These are phyloP conservation scores for Albophoma yamanashiensis DNA, from an alignment of 2,329 filamentous ascomycete species.

Conservation along the genomic window DNA sequence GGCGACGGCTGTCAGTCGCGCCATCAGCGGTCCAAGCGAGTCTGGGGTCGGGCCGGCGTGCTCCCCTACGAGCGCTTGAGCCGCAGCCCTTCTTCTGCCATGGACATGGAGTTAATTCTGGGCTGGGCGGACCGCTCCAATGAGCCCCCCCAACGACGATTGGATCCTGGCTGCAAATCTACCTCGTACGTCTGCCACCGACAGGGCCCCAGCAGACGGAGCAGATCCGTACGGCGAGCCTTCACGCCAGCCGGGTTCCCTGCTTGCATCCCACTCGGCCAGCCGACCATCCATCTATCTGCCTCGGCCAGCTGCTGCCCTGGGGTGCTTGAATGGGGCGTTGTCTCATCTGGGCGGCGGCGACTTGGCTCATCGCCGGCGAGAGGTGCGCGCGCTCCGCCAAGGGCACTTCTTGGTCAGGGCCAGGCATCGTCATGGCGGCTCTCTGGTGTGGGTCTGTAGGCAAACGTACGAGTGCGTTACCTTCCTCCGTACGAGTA, in stretches of 20 bases:
- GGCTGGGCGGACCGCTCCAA: neutral
- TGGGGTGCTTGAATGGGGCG: neutral
- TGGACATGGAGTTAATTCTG: neutral
- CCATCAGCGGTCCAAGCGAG: neutral
- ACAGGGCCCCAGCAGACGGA: neutral
- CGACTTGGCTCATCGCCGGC: neutral
- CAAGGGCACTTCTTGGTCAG: neutral
- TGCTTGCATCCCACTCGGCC: neutral
- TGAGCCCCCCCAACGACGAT: neutral
- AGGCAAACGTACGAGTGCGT: neutral
- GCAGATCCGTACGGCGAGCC: constrained; percentile 1
- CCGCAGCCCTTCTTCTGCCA: neutral
- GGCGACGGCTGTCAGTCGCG: neutral
- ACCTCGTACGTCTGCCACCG: neutral
- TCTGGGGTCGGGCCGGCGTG: constrained; percentile 4
- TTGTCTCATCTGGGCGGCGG: neutral
- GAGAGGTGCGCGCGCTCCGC: neutral
- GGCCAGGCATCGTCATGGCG: neutral
- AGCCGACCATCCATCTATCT: neutral
- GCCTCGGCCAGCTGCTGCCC: neutral
- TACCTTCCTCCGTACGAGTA: neutral
- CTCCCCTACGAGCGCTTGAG: neutral
- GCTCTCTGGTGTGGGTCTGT: neutral
- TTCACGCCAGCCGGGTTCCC: neutral
- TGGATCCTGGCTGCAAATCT: neutral